Conservation (phyloP, 2,329 filamentous ascomycete species). For the Alternaria ethzedia region DNA sequence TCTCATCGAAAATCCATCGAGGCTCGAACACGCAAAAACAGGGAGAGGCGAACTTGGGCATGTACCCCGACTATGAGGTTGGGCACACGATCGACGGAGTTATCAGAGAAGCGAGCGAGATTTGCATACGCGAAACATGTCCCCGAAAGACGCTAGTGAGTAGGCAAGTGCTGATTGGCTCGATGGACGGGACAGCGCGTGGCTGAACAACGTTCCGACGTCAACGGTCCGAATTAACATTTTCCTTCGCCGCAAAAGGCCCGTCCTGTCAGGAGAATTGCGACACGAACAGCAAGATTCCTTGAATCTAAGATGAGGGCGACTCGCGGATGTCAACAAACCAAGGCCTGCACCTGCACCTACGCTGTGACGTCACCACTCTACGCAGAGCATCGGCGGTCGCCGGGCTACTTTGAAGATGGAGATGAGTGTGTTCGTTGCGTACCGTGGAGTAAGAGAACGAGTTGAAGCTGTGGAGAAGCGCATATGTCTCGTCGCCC, state of each 20-base stretch:
- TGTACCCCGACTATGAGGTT: constrained; percentile 4
- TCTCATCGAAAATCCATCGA: neutral
- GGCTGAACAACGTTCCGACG: constrained; percentile 11
- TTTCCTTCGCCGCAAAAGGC: constrained; percentile 10
- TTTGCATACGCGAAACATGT: constrained; percentile 5
- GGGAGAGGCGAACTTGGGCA: neutral
- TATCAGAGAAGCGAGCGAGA: constrained; percentile 11
- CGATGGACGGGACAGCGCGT: constrained; percentile 4
- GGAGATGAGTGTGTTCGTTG: neutral
- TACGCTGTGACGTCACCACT: constrained; percentile 3
- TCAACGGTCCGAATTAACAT: constrained; percentile 17
- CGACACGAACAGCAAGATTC: neutral
- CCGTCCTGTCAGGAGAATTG: constrained; percentile 9
- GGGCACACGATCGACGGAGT: constrained; percentile 6
- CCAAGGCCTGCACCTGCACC: neutral
- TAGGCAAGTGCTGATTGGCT: constrained; percentile 5
- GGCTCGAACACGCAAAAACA: neutral
- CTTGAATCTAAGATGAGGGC: neutral
- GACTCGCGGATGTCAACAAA: neutral
- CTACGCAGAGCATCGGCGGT: neutral
- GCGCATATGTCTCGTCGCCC: neutral
- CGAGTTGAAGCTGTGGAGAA: neutral
- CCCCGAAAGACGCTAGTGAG: neutral
- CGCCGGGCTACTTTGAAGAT: neutral
- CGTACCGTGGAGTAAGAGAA: neutral